Evolutionary conservation across 768 basidiomycete species (phyloP), one percentile per base, ranked within the genome.

Genomic region (Lactarius hengduanensis): DNA sequence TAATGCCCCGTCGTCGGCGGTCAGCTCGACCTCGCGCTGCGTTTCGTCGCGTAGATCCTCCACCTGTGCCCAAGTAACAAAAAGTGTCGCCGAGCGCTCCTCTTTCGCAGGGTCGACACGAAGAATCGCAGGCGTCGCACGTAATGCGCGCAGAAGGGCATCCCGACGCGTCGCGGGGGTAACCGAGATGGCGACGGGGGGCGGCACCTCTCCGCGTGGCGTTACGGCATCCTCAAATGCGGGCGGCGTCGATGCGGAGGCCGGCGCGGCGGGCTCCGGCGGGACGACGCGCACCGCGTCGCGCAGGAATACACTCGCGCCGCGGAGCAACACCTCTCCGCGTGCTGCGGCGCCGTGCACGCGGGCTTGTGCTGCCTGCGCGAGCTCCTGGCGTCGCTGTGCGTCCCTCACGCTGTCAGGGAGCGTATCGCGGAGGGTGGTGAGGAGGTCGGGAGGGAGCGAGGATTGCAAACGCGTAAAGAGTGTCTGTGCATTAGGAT

Each of bases 211-310:
- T 6, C 92, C 90, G 56, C 94, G 83, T 26, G 87, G 90, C 63
- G 86, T 84, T 32, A 87, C 87, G 26, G 85, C 84, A 57, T 78
- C 82, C 70, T 81, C 83, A 50, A 78, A 80, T 69, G 75, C 80
- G 71, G 73, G 77, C 50, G 73, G 76, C 22, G 66, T 69, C n/a
- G 72, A 74, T 18, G 75, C 34, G 9, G 70, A 66, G 16, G 69
- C 62, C 34, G 59, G 67, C 59, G 20, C 28, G 4, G 73, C 78
- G 54, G 83, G 83, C 43, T 90, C 88, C 1, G 95, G 95, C 0
- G 95, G 96, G 16, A 98, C 81, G 59, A 97, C 90, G 75, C 95
- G 96, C 72, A 98, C 93, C 13, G 92, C 94, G 59, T 98, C 95
- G 61, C 80, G 80, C 58, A 86, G 71, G 76, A 83, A 85, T 50